phyloP scores from a whole-genome alignment of 1,284 basidiomycete genomes.

The Ganoderma boninense region DNA sequence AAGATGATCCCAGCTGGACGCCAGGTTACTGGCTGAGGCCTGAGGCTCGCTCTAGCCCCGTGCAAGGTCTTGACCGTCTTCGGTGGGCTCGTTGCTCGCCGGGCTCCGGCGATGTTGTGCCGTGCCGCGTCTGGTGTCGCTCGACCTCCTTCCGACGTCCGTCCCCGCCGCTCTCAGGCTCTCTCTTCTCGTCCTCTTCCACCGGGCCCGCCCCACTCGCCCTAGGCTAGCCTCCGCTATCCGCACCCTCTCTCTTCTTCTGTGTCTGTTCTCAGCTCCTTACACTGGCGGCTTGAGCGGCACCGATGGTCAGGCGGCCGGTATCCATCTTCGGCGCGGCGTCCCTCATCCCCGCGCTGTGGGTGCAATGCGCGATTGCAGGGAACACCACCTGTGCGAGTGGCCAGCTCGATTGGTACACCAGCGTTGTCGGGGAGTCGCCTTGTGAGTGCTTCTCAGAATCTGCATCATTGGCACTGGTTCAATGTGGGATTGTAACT shows the following conservation, averaged over 20 bases:
- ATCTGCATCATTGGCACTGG: not conserved
- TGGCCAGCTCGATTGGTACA: slow-evolving; percentile 30
- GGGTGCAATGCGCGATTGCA: slow-evolving; percentile 6
- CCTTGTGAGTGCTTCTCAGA: slow-evolving; percentile 20
- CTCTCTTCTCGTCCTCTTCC: not conserved
- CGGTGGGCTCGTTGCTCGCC: not conserved
- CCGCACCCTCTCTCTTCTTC: not conserved
- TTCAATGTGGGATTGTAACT: not conserved
- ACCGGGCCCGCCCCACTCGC: not conserved
- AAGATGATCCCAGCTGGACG: not conserved
- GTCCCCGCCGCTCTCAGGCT: not conserved
- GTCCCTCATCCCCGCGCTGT: not conserved
- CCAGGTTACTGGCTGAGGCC: not conserved
- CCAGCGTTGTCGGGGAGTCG: slow-evolving; percentile 28
- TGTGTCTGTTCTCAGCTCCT: not conserved
- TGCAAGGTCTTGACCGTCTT: not conserved
- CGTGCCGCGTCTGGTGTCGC: not conserved
- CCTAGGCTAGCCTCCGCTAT: not conserved
- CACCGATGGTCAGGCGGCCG: not conserved
- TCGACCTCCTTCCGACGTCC: not conserved
- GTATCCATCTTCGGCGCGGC: not conserved
- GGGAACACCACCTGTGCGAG: slow-evolving; percentile 31
- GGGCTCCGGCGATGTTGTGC: not conserved
- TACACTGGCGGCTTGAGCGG: not conserved
- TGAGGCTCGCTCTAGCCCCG: not conserved